Evolutionary conservation across 2,329 filamentous ascomycete species (phyloP), one percentile per base, ranked within the genome.

Genomic region (Verticillium alfalfae): DNA sequence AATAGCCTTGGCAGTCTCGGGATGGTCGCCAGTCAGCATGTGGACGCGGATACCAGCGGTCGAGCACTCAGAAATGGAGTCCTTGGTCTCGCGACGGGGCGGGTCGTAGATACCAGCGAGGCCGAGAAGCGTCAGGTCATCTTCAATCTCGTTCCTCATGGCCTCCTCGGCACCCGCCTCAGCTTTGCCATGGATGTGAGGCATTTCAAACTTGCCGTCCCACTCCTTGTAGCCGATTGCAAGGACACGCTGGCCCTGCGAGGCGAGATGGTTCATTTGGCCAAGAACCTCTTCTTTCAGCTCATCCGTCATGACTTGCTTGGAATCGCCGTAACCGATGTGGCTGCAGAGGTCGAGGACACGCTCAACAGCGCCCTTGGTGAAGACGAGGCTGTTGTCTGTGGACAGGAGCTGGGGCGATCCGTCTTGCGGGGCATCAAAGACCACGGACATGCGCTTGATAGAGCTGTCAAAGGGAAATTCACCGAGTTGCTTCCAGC

Each of bases 101-200:
- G 92, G 92, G 67, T 96, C 92, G 71, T 95, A 94, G 65, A 96
- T 89, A 61, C 92, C 92, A 57, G 90, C 88, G 10, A 97, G 82
- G n/a, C 93, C 93, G 15, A 91, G 84, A 64, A 96, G 90, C 3
- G 81, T 83, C 37, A 97, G 84, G 36, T 85, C 80, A 39, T 79
- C 78, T 71, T 96, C 92, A 15, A 94, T 82, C 5, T 81, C 75
- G 6, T 79, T 76, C 6, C 92, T 89, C 2, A 82, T 70, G 49
- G 73, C 70, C 5, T 64, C 66, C 57, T 78, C 75, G 7, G 71
- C 67, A 26, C 73, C 71, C 59, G 76, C 75, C 22, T 71, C 66
- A 12, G 70, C 71, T n/a, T 54, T 54, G 16, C 34, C 39, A 13
- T 52, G 12, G 57, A 13, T 22, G 31, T 59, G 58, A 26, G 58